Base-by-base conservation (phyloP, 1,139 yeast genomes). In the Candida pseudoviswanathii region DNA sequence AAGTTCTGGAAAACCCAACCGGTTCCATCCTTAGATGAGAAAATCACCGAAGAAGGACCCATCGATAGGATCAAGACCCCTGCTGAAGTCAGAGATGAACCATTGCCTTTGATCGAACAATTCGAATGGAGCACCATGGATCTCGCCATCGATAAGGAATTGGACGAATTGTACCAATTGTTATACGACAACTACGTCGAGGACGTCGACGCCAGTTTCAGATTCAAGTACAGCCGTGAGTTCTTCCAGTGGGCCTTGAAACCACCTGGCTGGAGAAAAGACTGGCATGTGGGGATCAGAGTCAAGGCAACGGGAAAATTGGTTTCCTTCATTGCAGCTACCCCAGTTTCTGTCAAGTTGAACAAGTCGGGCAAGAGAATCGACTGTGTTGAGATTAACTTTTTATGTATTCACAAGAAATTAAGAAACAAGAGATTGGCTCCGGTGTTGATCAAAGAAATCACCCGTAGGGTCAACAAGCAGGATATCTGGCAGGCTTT, bases 1-100 rank as follows among this genome's bases (percentile, higher is more conserved):
- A 90, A 89, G 70, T 94, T 94, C 70, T 94, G 99, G 99, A 89
- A 88, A 64, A 95, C 99, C 5, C 99, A 94, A 68, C 99, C 99
- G 0, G 99, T 95, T 21, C 81, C 92, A 4, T 75, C 78, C 27
- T 84, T 91, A 54, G 88, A 87, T 63, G 94, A 85, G 60, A 65
- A 73, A 48, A 75, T 89, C 44, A 78, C 73, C 9, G 62, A 73
- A 21, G 97, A 91, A 61, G 98, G 98, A 0, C 96, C 96, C 16
- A 90, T 94, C 58, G 96, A 91, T 57, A 56, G 61, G 38, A 50
- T 59, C 4, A 89, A 89, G 63, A 82, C 83, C 0, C 84, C 92
- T 2, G 87, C 69, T 2, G 92, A 91, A 52, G 81, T 94, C 31
- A 82, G 92, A 3, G 79, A 75, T 44, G 71, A 73, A 10, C 96